Evolutionary conservation across 345 rosid species (phyloP).

Genomic region (Raphanus raphanistrum): DNA sequence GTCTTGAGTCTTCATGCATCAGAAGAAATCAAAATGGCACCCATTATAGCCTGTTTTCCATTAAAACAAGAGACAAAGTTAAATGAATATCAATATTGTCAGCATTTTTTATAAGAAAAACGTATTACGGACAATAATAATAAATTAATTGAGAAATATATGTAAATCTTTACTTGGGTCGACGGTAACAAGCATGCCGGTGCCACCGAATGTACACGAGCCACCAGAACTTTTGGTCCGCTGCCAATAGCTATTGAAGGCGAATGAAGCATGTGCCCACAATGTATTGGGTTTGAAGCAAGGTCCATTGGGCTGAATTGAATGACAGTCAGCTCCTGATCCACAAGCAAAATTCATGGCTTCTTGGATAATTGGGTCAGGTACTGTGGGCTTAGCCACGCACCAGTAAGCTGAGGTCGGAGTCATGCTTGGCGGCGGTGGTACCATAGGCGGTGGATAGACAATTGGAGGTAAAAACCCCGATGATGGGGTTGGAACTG

Average conservation of each 20-base stretch:
- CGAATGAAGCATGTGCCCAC: conserved; percentile 84
- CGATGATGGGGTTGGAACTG: conserved; percentile 47
- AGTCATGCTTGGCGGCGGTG: conserved; percentile 49
- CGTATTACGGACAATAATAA: not conserved
- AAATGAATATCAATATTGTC: not conserved
- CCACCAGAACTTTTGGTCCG: conserved; percentile 74
- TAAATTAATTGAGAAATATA: not conserved
- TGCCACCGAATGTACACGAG: conserved; percentile 89
- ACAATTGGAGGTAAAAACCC: conserved; percentile 69
- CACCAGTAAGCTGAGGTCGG: conserved; percentile 73
- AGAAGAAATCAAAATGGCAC: conserved; percentile 54
- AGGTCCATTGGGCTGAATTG: conserved; percentile 62
- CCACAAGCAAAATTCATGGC: conserved; percentile 96
- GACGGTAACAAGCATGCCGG: conserved; percentile 81
- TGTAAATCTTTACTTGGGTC: conserved; percentile 66
- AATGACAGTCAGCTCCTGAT: conserved; percentile 85
- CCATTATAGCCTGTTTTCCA: conserved; percentile 53
- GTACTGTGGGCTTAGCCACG: conserved; percentile 90
- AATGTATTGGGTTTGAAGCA: conserved; percentile 77
- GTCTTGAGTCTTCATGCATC: conserved; percentile 29
- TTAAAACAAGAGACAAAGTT: not conserved
- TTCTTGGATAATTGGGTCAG: conserved; percentile 88
- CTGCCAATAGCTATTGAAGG: conserved; percentile 95
- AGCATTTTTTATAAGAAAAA: not conserved
- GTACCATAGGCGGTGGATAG: conserved; percentile 72